Evolutionary conservation across 768 basidiomycete genomes (phyloP).

Genomic region (Pisolithus orientalis): DNA sequence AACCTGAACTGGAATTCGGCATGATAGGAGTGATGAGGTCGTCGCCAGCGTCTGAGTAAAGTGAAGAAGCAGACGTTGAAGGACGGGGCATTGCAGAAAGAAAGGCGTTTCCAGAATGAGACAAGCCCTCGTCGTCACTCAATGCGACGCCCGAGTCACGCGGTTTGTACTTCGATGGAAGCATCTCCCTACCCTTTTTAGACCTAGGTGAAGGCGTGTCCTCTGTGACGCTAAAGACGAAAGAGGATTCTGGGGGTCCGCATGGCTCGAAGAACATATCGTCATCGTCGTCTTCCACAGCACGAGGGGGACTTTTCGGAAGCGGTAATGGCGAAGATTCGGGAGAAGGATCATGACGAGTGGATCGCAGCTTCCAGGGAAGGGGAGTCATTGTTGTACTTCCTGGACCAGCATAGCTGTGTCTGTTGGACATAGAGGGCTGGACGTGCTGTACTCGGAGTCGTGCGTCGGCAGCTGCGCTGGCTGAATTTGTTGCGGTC

Average conservation of each 20-base stretch:
- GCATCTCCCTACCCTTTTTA: conserved; percentile 26
- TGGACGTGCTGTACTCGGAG: conserved; percentile 10
- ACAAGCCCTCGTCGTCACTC: conserved; percentile 50
- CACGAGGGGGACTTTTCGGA: conserved; percentile 24
- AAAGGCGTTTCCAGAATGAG: conserved; percentile 11
- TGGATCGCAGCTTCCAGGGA: conserved; percentile 34
- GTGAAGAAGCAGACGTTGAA: conserved; percentile 59
- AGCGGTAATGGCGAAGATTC: conserved; percentile 41
- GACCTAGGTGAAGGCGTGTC: conserved; percentile 52
- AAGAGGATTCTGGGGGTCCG: conserved; percentile 44
- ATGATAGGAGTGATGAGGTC: conserved; percentile 65
- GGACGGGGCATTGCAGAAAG: conserved; percentile 43
- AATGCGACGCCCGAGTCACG: conserved; percentile 61
- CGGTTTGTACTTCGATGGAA: conserved; percentile 67
- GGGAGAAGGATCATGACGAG: conserved; percentile 38
- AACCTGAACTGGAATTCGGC: conserved; percentile 51
- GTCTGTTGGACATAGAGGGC: conserved; percentile 41
- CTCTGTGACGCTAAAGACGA: conserved; percentile 48
- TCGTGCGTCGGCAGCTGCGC: conserved; percentile 2
- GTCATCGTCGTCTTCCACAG: conserved; percentile 42
- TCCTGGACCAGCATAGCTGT: conserved; percentile 58
- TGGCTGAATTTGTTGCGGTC: conserved; percentile 9
- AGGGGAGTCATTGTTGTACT: conserved; percentile 24
- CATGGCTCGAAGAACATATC: conserved; percentile 49
- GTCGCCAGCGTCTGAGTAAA: conserved; percentile 51